Evolutionary conservation across 176 grass and related monocot genomes (phyloP), one percentile per base, ranked within the genome.

Genomic region (Leersia perrieri): DNA sequence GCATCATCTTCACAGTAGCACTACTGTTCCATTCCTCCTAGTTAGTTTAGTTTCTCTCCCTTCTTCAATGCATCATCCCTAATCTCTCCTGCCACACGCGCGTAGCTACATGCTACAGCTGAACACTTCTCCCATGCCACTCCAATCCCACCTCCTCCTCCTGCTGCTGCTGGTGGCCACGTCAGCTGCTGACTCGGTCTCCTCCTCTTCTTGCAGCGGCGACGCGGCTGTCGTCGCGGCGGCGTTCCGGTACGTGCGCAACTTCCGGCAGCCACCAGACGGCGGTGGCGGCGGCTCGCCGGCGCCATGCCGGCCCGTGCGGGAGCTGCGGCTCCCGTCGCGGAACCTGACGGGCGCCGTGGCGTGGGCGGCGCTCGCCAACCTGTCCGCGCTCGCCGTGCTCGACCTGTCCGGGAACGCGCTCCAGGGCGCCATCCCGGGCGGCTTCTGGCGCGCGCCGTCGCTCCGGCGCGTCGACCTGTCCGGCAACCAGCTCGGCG

Each of bases 371-470:
- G 60, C 76, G 42, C 88, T 99, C 0, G 71, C 86, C 0, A 93
- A 91, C 90, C 65, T 99, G 25, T 87, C 96, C 36, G 77, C 67
- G 18, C 96, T 99, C 38, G 67, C 39, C 4, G 5, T 31, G n/a
- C 69, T 99, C 68, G 87, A 95, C 79, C 91, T 99, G 29, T 95
- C 90, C 32, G 89, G 91, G 11, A 99, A 99, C 89, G 75, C 86
- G 20, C 91, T 99, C 22, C 79, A 90, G 69, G 93, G 92, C 61
- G 86, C 88, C 74, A 89, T 99, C 66, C 82, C 89, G 22, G 87
- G 88, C 5, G 40, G 63, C 0, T 91, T 95, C 79, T 99, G 90
- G 96, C 90, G 82, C 61, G 39, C 83, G 66, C 89, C 88, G 5
- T 55, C 87, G 53, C 96, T 99, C 51, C 58, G 79, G 2, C 14